Percentiles rank a stretch among this genome's conserved stretches.
phyloP scores from a whole-genome alignment of 2,329 filamentous ascomycete species.

The Hymenoscyphus occultus region DNA sequence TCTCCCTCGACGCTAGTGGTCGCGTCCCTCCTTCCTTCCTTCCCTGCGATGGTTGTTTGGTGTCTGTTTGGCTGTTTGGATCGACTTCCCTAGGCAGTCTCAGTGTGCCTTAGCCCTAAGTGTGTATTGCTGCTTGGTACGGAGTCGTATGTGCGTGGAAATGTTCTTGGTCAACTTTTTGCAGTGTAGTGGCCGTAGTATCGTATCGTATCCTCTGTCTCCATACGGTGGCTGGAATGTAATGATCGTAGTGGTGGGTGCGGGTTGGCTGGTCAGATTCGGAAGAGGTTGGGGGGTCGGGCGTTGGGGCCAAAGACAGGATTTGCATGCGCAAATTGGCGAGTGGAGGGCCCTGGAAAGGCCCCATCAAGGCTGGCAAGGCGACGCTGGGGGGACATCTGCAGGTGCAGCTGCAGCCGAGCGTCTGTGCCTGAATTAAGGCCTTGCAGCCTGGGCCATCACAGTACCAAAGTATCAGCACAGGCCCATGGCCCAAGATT shows the following conservation, averaged over 20 bases:
- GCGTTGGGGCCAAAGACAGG: neutral
- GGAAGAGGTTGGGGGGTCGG: neutral
- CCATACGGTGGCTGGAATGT: slow-evolving; percentile 14
- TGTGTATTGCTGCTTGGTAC: neutral
- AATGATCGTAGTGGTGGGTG: neutral
- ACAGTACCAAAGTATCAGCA: neutral
- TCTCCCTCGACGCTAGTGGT: slow-evolving; percentile 10
- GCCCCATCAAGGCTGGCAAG: neutral
- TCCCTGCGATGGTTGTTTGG: neutral
- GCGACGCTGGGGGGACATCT: neutral
- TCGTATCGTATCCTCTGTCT: neutral
- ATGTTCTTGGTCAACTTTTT: slow-evolving; percentile 1
- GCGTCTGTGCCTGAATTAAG: neutral
- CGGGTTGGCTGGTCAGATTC: slow-evolving; percentile 5
- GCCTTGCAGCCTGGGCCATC: neutral
- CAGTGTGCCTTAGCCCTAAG: neutral
- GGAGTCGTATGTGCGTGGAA: neutral
- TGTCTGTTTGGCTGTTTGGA: neutral
- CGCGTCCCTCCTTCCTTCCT: slow-evolving; percentile 9
- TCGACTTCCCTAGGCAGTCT: too few relatives aligned
- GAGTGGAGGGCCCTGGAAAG: neutral
- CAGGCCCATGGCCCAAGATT: neutral
- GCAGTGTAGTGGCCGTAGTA: slow-evolving; percentile 5
- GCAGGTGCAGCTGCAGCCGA: neutral
- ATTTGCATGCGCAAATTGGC: neutral